phyloP scores from a whole-genome alignment of 1,284 basidiomycete genomes.

The Afroboletus lepidellus region DNA sequence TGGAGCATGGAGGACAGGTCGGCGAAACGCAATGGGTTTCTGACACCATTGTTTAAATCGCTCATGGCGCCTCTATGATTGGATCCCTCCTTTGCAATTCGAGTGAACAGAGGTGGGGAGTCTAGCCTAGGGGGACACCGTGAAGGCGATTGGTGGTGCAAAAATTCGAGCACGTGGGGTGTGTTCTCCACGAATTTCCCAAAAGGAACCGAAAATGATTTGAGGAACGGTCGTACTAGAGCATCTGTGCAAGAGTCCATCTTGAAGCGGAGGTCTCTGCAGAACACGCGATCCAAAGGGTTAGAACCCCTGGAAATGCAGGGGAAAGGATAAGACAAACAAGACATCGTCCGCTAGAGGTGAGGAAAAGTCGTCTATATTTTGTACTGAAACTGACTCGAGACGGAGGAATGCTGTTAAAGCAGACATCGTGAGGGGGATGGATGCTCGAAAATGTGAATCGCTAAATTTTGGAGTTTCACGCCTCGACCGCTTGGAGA shows the following conservation, averaged over 20 bases:
- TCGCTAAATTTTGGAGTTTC: conserved; percentile 38
- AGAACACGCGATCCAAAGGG: not conserved
- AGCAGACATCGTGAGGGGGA: conserved; percentile 28
- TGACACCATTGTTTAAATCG: not conserved
- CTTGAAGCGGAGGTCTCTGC: conserved; percentile 36
- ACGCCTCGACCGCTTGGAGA: conserved; percentile 38
- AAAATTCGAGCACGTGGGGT: conserved; percentile 34
- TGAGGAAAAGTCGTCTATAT: conserved; percentile 21
- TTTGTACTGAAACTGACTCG: conserved; percentile 20
- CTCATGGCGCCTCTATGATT: not conserved
- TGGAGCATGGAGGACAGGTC: conserved; percentile 21
- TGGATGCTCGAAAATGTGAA: conserved; percentile 16
- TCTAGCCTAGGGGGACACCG: conserved; percentile 29
- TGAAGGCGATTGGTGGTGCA: conserved; percentile 29
- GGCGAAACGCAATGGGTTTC: conserved; percentile 3
- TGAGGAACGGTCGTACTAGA: conserved; percentile 26
- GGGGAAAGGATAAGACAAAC: conserved; percentile 24
- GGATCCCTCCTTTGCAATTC: conserved; percentile 19
- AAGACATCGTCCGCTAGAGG: conserved; percentile 33
- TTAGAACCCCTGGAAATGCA: conserved; percentile 1
- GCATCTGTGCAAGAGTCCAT: conserved; percentile 31
- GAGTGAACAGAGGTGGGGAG: conserved; percentile 49
- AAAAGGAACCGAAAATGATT: conserved; percentile 9
- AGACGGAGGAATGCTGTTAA: conserved; percentile 19
- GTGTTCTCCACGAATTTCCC: conserved; percentile 1